phyloP scores from a whole-genome alignment of 169 alveolate genomes.

The Plasmodium reichenowi region DNA sequence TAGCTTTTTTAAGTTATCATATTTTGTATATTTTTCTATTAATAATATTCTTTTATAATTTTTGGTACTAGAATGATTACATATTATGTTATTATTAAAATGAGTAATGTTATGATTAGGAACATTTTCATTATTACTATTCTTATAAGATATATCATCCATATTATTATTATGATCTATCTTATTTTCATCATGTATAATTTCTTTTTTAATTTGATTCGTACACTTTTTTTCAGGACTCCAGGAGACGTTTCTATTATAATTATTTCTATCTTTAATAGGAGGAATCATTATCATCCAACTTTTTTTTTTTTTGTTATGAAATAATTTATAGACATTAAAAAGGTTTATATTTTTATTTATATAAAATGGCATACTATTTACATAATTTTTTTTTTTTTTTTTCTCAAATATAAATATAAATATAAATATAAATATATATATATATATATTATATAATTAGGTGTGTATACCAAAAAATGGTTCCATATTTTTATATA shows the following conservation, averaged over 20 bases:
- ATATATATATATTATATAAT: too few species aligned
- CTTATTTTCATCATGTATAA: not conserved
- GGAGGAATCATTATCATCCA: slow-evolving; percentile 5
- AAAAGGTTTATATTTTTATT: not conserved
- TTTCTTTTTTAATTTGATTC: not conserved
- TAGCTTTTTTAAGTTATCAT: slow-evolving; percentile 52
- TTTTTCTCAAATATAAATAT: not conserved
- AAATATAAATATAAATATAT: too few species aligned
- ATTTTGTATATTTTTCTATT: slow-evolving; percentile 67
- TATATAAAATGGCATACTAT: slow-evolving; percentile 41
- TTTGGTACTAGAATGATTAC: slow-evolving; percentile 5
- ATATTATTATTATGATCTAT: not conserved
- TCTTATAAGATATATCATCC: not conserved
- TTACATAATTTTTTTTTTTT: slow-evolving; percentile 2
- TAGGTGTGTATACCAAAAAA: too few species aligned
- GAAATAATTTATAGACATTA: slow-evolving; percentile 14
- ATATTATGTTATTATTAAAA: not conserved
- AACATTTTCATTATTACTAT: not conserved
- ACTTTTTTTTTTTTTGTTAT: not conserved
- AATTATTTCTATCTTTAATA: not conserved
- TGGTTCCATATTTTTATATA: too few species aligned
- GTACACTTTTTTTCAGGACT: not conserved
- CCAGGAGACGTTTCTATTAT: not conserved
- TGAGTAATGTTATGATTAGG: not conserved
- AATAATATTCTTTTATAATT: slow-evolving; percentile 44